A percentile compares a stretch with the other conserved stretches of the same genome.
Conservation (phyloP, 495 filamentous ascomycete species). For the Thozetella sp. region DNA sequence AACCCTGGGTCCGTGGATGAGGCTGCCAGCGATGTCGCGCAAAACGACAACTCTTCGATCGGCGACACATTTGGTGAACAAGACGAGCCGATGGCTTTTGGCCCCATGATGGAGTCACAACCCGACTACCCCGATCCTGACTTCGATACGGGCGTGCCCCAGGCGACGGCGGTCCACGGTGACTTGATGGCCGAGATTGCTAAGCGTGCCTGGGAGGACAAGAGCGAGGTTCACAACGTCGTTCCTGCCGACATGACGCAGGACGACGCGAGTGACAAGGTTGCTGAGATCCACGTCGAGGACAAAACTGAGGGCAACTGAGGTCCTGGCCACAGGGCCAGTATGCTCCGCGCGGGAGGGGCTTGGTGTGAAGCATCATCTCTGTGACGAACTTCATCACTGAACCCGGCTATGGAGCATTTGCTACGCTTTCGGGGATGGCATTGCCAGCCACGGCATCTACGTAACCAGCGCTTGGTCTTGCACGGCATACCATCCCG, state of each 20-base stretch:
- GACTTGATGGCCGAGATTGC: slow-evolving; percentile 20
- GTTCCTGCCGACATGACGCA: slow-evolving; percentile 26
- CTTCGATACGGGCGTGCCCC: slow-evolving; percentile 8
- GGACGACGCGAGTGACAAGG: slow-evolving; percentile 35
- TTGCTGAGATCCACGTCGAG: slow-evolving; percentile 47
- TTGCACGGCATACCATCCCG: too few species aligned
- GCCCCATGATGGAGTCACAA: slow-evolving; percentile 12
- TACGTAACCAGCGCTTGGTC: too few species aligned
- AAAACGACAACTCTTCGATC: slow-evolving; percentile 27
- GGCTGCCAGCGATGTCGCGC: slow-evolving; percentile 41
- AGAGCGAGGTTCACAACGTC: slow-evolving; percentile 31
- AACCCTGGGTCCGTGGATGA: slow-evolving; percentile 19
- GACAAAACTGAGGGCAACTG: slow-evolving; percentile 22
- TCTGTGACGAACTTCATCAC: too few species aligned
- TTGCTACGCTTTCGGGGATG: too few species aligned
- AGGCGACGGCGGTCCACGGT: slow-evolving; percentile 17
- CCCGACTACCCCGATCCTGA: slow-evolving; percentile 12
- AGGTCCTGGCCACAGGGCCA: not conserved
- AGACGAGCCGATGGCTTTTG: slow-evolving; percentile 14
- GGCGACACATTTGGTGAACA: slow-evolving; percentile 13
- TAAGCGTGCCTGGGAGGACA: slow-evolving; percentile 28
- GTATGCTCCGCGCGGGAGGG: too few species aligned
- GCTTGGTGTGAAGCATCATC: too few species aligned
- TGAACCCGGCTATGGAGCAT: too few species aligned
- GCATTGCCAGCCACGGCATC: too few species aligned